phyloP scores from a whole-genome alignment of 495 filamentous ascomycete species.

The Neurospora sp. region DNA sequence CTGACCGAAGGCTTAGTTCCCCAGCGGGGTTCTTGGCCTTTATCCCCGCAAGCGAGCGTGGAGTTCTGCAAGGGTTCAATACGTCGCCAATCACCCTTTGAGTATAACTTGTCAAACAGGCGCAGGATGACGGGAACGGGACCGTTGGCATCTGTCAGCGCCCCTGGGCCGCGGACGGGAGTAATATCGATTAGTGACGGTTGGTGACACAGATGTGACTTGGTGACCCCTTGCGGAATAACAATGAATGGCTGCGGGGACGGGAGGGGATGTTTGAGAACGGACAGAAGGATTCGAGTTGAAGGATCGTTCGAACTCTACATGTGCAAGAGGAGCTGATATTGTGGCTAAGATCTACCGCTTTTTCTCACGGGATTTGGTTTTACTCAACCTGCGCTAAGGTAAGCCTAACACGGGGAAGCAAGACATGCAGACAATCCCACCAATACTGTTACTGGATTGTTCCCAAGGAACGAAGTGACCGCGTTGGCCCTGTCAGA shows the following conservation, averaged over 20 bases:
- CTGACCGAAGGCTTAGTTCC: neutral
- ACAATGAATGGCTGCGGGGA: neutral
- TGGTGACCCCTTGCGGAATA: neutral
- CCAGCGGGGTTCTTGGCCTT: neutral
- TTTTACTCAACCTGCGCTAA: no score
- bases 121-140: neutral
- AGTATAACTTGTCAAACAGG: neutral
- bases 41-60: neutral
- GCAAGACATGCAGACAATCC: no score
- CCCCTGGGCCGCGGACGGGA: neutral
- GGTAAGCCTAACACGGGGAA: no score
- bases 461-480: no score
- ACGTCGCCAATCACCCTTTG: neutral
- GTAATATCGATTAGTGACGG: neutral
- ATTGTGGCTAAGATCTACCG: neutral
- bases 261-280: neutral
- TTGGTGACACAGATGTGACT: neutral
- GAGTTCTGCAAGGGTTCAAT: neutral
- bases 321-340: neutral
- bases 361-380: no score
- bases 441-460: no score
- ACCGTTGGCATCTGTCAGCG: neutral
- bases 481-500: no score
- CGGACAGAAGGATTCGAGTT: neutral
- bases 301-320: neutral